Conservation (phyloP, 2,329 filamentous ascomycete genomes). For the Reticulascus tulasneorum region DNA sequence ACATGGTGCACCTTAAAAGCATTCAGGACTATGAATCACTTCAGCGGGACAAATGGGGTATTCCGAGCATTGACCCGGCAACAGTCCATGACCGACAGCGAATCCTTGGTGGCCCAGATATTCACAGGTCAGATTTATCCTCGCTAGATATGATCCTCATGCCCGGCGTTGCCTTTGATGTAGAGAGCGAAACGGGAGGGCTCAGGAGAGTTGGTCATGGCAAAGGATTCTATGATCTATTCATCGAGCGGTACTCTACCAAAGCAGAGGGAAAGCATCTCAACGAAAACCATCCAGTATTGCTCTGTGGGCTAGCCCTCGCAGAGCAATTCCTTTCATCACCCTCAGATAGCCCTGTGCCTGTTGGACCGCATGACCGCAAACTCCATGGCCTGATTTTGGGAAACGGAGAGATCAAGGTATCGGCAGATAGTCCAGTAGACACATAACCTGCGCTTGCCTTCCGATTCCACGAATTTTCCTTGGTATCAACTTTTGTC, state of each 20-base stretch:
- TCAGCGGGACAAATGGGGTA: conserved; percentile 82
- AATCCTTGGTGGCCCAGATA: conserved; percentile 62
- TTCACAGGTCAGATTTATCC: conserved; percentile 26
- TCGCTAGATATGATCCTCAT: conserved; percentile 80
- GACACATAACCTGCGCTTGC: conserved; percentile 42
- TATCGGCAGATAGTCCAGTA: conserved; percentile 21
- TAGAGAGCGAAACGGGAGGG: conserved; percentile 42
- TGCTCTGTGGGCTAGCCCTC: conserved; percentile 74
- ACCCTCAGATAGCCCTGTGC: conserved; percentile 59
- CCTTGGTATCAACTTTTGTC: conserved; percentile 12
- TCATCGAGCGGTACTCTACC: conserved; percentile 69
- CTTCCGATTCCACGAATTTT: conserved; percentile 2
- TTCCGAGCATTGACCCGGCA: conserved; percentile 72
- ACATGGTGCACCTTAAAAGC: conserved; percentile 80
- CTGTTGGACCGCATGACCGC: conserved; percentile 73
- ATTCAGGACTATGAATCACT: conserved; percentile 75
- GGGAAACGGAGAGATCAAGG: conserved; percentile 61
- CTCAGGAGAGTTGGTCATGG: conserved; percentile 85
- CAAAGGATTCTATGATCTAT: conserved; percentile 95
- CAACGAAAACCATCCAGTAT: conserved; percentile 31
- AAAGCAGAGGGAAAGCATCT: conserved; percentile 31
- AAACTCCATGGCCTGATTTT: conserved; percentile 73
- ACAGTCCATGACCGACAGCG: conserved; percentile 66
- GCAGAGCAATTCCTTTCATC: conserved; percentile 73
- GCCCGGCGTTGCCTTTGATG: conserved; percentile 90